Percentiles rank a stretch among this genome's conserved stretches.
Conservation (phyloP, 2,329 filamentous ascomycete species). For the Arthrobotrys musiformis region DNA sequence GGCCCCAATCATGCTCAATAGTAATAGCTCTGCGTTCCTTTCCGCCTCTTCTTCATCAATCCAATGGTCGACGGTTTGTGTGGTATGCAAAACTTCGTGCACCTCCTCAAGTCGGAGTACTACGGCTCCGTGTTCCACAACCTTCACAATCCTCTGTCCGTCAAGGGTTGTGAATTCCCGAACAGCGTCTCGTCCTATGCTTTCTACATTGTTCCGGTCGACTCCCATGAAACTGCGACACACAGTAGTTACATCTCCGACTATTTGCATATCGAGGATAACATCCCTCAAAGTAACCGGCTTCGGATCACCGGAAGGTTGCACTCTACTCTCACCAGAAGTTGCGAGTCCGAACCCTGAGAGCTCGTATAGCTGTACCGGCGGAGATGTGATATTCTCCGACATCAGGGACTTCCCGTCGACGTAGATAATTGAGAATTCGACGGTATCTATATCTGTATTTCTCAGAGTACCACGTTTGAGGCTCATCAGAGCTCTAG, state of each 20-base stretch:
- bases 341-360: too few relatives aligned
- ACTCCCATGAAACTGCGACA: neutral
- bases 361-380: neutral
- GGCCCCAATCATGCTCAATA: neutral
- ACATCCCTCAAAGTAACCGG: neutral
- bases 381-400: constrained; percentile 14
- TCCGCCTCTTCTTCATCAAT: neutral
- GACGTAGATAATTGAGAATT: neutral
- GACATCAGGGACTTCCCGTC: neutral
- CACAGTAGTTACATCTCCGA: neutral
- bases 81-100: neutral
- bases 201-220: neutral
- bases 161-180: neutral
- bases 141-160: neutral
- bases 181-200: neutral
- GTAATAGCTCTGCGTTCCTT: neutral
- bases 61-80: neutral
- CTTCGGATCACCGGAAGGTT: too few relatives aligned
- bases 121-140: neutral
- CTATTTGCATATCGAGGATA: neutral
- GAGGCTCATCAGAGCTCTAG: neutral
- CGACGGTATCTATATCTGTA: neutral
- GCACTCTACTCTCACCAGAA: too few relatives aligned
- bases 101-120: neutral
- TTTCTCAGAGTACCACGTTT: neutral